phyloP scores from a whole-genome alignment of 2,329 filamentous ascomycete genomes.

The Peltaster fructicola region DNA sequence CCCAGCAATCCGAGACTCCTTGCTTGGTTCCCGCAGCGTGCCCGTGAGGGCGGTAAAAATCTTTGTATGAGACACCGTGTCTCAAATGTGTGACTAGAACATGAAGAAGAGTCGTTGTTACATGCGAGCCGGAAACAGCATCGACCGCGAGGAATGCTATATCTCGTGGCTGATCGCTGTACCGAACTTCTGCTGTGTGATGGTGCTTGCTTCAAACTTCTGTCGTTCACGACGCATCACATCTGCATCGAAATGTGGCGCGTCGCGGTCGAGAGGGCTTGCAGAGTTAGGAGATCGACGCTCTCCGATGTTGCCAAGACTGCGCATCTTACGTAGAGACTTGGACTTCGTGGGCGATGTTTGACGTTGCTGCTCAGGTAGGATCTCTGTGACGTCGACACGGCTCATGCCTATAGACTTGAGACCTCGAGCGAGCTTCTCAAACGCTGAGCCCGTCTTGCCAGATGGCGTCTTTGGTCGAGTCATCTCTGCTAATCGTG shows the following conservation, averaged over 20 bases:
- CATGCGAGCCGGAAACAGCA: too few relatives aligned
- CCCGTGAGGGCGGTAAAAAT: too few relatives aligned
- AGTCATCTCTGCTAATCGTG: too few relatives aligned
- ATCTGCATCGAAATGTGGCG: constrained; percentile 30
- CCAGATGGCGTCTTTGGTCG: constrained; percentile 19
- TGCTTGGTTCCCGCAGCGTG: too few relatives aligned
- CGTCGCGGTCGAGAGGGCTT: constrained; percentile 12
- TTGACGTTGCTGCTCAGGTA: constrained; percentile 7
- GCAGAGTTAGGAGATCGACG: constrained; percentile 12
- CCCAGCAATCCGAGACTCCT: too few relatives aligned
- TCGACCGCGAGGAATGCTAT: too few relatives aligned
- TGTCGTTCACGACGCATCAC: constrained; percentile 30
- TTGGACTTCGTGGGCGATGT: constrained; percentile 8
- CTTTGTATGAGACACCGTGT: too few relatives aligned
- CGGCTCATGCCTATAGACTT: constrained; percentile 39
- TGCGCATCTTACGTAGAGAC: constrained; percentile 20
- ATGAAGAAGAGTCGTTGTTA: too few relatives aligned
- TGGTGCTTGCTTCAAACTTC: constrained; percentile 33
- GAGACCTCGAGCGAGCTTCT: constrained; percentile 42
- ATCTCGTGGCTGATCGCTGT: too few relatives aligned
- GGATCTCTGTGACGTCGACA: constrained; percentile 32
- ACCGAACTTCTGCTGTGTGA: too few relatives aligned
- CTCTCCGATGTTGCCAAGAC: constrained; percentile 16
- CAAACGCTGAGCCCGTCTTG: constrained; percentile 32
- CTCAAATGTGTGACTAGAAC: too few relatives aligned